These are phyloP conservation scores for Ormosia semicastrata DNA, from an alignment of 306 rosid species.

Conservation along the genomic window DNA sequence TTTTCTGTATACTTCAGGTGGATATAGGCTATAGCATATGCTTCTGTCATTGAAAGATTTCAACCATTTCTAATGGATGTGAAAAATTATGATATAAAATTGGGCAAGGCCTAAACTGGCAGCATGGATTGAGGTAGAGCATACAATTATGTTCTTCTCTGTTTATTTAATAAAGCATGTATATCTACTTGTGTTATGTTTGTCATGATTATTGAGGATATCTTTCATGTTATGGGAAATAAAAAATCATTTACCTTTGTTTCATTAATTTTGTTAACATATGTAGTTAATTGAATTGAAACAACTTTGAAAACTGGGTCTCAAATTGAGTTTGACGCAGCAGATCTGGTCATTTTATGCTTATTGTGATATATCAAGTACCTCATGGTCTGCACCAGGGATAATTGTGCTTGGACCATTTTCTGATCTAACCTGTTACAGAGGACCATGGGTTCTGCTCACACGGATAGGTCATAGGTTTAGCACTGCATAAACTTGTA, in stretches of 20 bases:
- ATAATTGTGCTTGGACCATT: constrained; percentile 3
- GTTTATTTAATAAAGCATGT: neutral
- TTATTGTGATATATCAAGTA: neutral
- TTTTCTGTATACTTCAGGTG: constrained; percentile 50
- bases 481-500: neutral
- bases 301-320: neutral
- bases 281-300: neutral
- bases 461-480: neutral
- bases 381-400: neutral
- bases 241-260: neutral
- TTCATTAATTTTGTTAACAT: neutral
- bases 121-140: constrained; percentile 67
- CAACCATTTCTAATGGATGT: constrained; percentile 56
- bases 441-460: neutral
- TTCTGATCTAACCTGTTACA: neutral
- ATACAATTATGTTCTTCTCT: neutral
- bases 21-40: constrained; percentile 89
- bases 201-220: neutral
- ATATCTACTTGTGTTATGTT: neutral
- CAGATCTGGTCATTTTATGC: neutral
- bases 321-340: neutral
- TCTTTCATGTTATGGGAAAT: neutral
- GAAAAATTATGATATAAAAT: constrained; percentile 60
- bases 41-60: constrained; percentile 82
- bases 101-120: constrained; percentile 69